Evolutionary conservation across 306 rosid genomes (phyloP).

Genomic region (Quillaja saponaria): DNA sequence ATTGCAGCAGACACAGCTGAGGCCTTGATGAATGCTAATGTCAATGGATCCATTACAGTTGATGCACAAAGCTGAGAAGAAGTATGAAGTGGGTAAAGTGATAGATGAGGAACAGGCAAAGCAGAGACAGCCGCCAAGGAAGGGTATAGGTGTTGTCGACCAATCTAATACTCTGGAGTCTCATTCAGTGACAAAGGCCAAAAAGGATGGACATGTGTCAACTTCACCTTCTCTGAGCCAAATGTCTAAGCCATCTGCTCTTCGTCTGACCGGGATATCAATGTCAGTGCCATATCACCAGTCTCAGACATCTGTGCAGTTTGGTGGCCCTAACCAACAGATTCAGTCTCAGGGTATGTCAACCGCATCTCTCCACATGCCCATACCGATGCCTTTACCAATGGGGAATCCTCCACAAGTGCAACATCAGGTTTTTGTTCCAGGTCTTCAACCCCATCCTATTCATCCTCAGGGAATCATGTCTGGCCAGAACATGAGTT

Average conservation of each 20-base stretch:
- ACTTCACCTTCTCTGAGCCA: conserved; percentile 49
- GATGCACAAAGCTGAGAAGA: conserved; percentile 94
- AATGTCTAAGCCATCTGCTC: conserved; percentile 66
- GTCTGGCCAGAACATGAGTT: conserved; percentile 67
- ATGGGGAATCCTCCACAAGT: conserved; percentile 76
- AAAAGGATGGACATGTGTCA: conserved; percentile 55
- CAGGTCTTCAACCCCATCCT: conserved; percentile 73
- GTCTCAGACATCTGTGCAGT: conserved; percentile 65
- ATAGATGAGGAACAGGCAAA: conserved; percentile 78
- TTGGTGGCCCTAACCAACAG: conserved; percentile 74
- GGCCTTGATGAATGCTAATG: conserved; percentile 38
- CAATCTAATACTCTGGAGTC: conserved; percentile 53
- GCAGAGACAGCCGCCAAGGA: conserved; percentile 68
- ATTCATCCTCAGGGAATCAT: conserved; percentile 73
- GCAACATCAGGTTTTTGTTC: conserved; percentile 67
- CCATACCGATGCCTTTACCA: conserved; percentile 54
- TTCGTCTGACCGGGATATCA: conserved; percentile 63
- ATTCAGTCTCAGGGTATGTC: conserved; percentile 80
- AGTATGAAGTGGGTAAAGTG: conserved; percentile 85
- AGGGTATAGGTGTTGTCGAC: conserved; percentile 52
- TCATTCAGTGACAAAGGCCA: conserved; percentile 44
- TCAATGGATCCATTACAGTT: conserved; percentile 52
- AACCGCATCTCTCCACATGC: conserved; percentile 67
- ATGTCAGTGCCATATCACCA: conserved; percentile 66
- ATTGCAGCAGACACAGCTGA: conserved; percentile 48